Base-by-base conservation (phyloP, 768 basidiomycete species). In the Panellus pusillus region DNA sequence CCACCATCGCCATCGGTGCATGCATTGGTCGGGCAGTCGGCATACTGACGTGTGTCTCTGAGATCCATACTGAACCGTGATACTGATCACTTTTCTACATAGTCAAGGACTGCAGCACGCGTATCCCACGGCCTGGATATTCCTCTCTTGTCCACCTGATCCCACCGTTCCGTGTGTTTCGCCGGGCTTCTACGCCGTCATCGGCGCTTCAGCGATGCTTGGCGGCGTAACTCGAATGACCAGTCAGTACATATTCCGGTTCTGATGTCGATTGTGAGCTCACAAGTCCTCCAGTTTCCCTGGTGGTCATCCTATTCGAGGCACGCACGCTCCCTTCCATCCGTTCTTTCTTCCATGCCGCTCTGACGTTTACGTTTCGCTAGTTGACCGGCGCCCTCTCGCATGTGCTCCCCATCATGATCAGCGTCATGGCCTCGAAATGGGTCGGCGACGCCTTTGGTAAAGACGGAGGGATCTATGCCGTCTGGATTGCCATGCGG, bases 401-500 rank as follows among this genome's bases (percentile, higher is more conserved):
- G 13, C 87, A 89, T 69, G 87, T 89, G n/a, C 73, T 89, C 29
- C 87, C 87, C 14, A 88, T 89, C 65, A 89, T 89, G 87, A 82
- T 89, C 42, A 83, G 81, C 50, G 86, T 89, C 47, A 87, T 88
- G 83, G 79, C 81, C 17, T 75, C 86, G 8, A 89, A 89, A 72
- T 89, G 83, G 83, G 83, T 89, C 9, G 87, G 82, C 7, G 87
- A 89, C 62, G 86, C 84, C 12, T 74, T 86, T 50, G 82, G 81
- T 3, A 79, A 78, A 55, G 84, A 86, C 56, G 86, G 86, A 2
- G 59, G 59, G 14, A 87, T 87, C 42, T 89, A 88, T 63, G 68
- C 82, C 27, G 79, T 79, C 15, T 88, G 87, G 87, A 88, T 88
- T 50, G 80, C 85, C 9, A 79, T 88, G 77, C 75, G 79, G 75